Conservation (phyloP, 441 rosid genomes). For the Populus hybrid region DNA sequence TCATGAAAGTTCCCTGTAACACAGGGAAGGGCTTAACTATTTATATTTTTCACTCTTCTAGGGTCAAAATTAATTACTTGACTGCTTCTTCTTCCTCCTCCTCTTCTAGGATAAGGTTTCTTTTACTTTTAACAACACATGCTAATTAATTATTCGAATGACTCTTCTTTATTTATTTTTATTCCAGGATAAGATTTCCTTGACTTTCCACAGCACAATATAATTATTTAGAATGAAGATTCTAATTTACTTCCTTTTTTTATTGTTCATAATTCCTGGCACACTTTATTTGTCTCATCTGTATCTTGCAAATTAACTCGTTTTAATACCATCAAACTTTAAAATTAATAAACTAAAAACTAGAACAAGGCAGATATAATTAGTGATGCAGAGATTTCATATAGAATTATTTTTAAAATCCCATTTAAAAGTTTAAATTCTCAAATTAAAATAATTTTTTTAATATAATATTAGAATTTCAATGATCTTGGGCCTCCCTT, state of each 20-base stretch:
- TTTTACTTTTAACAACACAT: too few relatives aligned
- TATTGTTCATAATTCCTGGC: not conserved
- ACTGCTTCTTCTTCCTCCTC: not conserved
- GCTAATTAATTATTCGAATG: not conserved
- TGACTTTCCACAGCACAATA: not conserved
- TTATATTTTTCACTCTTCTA: not conserved
- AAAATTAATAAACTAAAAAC: not conserved
- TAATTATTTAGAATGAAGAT: not conserved
- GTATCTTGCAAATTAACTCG: not conserved
- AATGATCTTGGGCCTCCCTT: conserved; percentile 10
- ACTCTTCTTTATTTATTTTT: not conserved
- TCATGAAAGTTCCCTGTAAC: not conserved
- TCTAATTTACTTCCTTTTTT: not conserved
- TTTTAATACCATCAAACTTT: not conserved
- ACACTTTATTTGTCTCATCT: not conserved
- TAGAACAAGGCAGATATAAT: not conserved
- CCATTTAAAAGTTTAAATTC: not conserved
- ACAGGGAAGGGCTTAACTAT: not conserved
- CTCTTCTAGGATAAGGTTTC: not conserved
- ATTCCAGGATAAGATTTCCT: not conserved
- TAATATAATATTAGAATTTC: not conserved
- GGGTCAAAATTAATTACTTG: not conserved
- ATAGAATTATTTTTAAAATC: too few relatives aligned
- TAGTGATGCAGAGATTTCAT: too few relatives aligned
- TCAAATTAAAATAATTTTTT: not conserved